Conservation (phyloP, 1,139 yeast genomes). For the Pichia sp. region DNA sequence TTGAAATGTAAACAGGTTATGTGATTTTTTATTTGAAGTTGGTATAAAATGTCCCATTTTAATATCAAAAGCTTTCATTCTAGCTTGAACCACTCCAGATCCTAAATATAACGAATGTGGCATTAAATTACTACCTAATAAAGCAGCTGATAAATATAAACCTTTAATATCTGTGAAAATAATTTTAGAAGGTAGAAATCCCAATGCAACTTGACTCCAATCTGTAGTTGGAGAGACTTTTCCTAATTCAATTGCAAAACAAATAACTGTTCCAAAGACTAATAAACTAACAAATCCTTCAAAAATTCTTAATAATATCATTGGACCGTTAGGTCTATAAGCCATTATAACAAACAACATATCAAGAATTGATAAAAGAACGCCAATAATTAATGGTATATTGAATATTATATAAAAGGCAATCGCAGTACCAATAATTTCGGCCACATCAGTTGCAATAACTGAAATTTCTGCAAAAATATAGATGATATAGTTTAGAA, state of each 20-base stretch:
- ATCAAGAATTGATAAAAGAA: slow-evolving; percentile 73
- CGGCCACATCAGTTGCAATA: slow-evolving; percentile 89
- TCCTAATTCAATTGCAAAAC: slow-evolving; percentile 75
- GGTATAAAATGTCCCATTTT: slow-evolving; percentile 50
- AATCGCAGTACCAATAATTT: slow-evolving; percentile 89
- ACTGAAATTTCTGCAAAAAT: slow-evolving; percentile 80
- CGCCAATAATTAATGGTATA: slow-evolving; percentile 75
- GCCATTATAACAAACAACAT: slow-evolving; percentile 81
- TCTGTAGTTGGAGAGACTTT: slow-evolving; percentile 46
- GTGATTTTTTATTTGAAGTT: slow-evolving; percentile 16
- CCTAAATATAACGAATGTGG: slow-evolving; percentile 93
- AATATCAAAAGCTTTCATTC: slow-evolving; percentile 74
- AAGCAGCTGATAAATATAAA: slow-evolving; percentile 78
- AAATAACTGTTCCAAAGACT: slow-evolving; percentile 76
- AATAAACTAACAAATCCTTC: slow-evolving; percentile 73
- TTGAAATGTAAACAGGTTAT: slow-evolving; percentile 19
- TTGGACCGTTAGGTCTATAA: slow-evolving; percentile 81
- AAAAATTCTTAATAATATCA: slow-evolving; percentile 70
- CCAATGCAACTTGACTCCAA: slow-evolving; percentile 42
- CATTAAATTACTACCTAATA: slow-evolving; percentile 96
- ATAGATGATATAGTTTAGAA: slow-evolving; percentile 58
- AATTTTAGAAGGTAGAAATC: slow-evolving; percentile 72
- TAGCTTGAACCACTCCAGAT: slow-evolving; percentile 86
- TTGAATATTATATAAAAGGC: slow-evolving; percentile 75
- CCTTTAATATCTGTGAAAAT: slow-evolving; percentile 70